Conservation (phyloP, 805 yeast genomes). For the Naumovozyma baii region DNA sequence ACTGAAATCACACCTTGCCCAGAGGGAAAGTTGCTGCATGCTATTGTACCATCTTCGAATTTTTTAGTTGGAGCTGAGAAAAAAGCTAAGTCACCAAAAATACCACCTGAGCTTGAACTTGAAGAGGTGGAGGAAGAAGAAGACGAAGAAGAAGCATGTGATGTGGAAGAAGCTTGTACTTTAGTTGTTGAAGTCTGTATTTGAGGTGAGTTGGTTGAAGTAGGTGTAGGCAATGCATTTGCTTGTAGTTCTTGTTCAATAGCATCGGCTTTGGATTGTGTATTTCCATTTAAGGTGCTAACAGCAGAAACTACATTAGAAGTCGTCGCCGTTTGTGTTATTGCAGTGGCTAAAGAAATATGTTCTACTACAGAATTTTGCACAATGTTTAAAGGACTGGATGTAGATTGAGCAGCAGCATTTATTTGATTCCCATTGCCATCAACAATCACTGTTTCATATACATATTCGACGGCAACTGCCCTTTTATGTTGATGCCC, state of each 20-base stretch:
- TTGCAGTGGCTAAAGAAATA: neutral
- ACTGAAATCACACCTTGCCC: constrained; percentile 65
- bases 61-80: constrained; percentile 47
- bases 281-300: constrained; percentile 5
- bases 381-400: constrained; percentile 3
- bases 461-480: constrained; percentile 41
- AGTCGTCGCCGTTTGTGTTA: constrained; percentile 6
- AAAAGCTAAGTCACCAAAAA: constrained; percentile 50
- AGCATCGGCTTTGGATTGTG: too few relatives aligned
- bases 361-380: neutral
- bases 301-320: constrained; percentile 11
- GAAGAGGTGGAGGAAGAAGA: constrained; percentile 29
- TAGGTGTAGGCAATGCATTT: constrained; percentile 21
- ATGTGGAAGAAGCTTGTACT: constrained; percentile 18
- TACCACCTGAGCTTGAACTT: constrained; percentile 29
- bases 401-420: constrained; percentile 4
- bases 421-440: constrained; percentile 38
- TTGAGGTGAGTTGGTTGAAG: constrained; percentile 11
- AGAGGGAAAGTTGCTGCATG: constrained; percentile 60
- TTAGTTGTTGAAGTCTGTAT: constrained; percentile 21
- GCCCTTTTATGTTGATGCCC: constrained; percentile 45
- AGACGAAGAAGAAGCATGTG: constrained; percentile 14
- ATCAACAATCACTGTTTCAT: constrained; percentile 46
- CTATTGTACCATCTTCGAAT: constrained; percentile 62
- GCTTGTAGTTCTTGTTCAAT: constrained; percentile 5